Percentiles rank a stretch among this genome's conserved stretches.
phyloP scores from a whole-genome alignment of 2,329 filamentous ascomycete species.

The Atkinsonella texensis region DNA sequence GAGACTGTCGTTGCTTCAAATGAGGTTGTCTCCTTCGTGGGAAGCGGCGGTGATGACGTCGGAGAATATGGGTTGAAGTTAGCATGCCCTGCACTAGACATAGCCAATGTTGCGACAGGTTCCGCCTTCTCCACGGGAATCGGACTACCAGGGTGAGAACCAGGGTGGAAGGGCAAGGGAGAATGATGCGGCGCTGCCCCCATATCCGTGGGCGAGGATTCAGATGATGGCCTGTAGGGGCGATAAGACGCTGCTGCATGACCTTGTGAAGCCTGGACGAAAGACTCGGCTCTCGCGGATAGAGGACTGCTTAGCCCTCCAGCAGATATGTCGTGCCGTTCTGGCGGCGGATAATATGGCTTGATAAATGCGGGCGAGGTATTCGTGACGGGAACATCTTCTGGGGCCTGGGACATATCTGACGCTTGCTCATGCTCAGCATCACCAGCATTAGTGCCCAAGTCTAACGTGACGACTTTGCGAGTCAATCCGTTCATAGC shows the following conservation, averaged over 20 bases:
- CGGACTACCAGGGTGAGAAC: not conserved
- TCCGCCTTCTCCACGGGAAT: not conserved
- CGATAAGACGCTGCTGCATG: constrained; percentile 14
- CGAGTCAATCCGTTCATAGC: not conserved
- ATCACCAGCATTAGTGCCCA: not conserved
- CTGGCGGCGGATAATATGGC: constrained; percentile 16
- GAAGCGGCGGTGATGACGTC: too few species aligned
- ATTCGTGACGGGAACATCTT: constrained; percentile 9
- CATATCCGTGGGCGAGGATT: not conserved
- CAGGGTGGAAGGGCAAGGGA: constrained; percentile 6
- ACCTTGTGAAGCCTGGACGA: not conserved
- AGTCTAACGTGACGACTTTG: too few species aligned
- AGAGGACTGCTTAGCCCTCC: not conserved
- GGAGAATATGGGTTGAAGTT: too few species aligned
- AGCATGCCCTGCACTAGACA: too few species aligned
- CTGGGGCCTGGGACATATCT: not conserved
- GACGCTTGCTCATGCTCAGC: not conserved
- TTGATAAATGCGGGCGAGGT: constrained; percentile 14
- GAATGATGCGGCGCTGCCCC: constrained; percentile 12
- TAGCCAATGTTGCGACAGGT: not conserved
- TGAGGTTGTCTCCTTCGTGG: too few species aligned
- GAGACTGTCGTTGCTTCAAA: not conserved
- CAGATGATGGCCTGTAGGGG: constrained; percentile 17
- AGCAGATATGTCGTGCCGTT: not conserved
- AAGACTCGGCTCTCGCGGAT: not conserved